Percentiles rank a stretch among this genome's conserved stretches.
These are phyloP conservation scores for Elsinoe necatrix DNA, from an alignment of 2,329 filamentous ascomycete genomes.

Conservation along the genomic window DNA sequence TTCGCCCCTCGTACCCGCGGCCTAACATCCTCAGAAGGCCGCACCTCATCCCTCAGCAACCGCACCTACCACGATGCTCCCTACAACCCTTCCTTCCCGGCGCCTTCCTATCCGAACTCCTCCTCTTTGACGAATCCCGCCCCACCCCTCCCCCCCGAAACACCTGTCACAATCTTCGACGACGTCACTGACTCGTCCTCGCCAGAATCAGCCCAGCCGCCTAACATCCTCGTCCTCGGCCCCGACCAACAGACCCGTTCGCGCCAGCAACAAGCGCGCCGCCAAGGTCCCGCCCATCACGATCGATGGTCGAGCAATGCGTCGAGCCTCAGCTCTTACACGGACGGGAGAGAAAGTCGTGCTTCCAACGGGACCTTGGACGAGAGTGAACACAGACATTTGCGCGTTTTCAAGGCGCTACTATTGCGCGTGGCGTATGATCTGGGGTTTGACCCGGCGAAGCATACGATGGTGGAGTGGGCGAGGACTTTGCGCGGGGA, in stretches of 20 bases:
- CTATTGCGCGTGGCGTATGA: conserved; percentile 81
- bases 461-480: neutral
- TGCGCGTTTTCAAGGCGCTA: conserved; percentile 68
- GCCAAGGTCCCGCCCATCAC: conserved; percentile 35
- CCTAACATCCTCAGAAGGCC: conserved; percentile 21
- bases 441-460: conserved; percentile 59
- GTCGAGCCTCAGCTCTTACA: conserved; percentile 71
- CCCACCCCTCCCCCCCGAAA: conserved; percentile 58
- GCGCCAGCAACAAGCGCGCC: neutral
- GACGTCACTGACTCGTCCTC: conserved; percentile 67
- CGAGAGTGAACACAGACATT: conserved; percentile 59
- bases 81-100: conserved; percentile 21
- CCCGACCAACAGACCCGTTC: conserved; percentile 36
- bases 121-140: neutral
- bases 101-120: neutral
- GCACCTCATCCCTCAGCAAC: conserved; percentile 42
- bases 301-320: conserved; percentile 71
- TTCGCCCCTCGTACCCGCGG: conserved; percentile 39
- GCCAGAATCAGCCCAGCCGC: conserved; percentile 60
- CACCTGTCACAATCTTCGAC: conserved; percentile 90
- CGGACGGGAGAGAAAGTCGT: conserved; percentile 57
- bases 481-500: neutral
- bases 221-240: conserved; percentile 81
- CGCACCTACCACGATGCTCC: conserved; percentile 38
- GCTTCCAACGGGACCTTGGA: conserved; percentile 59